phyloP scores from a whole-genome alignment of 495 filamentous ascomycete genomes.

The Tuber magnatum region DNA sequence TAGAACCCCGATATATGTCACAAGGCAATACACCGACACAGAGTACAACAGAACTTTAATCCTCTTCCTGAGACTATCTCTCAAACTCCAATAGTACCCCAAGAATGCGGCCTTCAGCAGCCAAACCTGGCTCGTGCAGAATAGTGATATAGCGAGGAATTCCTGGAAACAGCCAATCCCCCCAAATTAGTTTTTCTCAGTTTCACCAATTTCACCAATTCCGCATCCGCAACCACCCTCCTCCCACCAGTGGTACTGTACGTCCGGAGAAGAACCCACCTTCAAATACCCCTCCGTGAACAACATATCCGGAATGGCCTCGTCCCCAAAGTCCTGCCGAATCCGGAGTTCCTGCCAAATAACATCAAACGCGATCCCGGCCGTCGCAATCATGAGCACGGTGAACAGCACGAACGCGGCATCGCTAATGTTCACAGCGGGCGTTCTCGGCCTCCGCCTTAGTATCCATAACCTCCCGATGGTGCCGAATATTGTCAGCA shows the following conservation, averaged over 20 bases:
- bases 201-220: not conserved
- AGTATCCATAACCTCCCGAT: constrained; percentile 31
- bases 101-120: constrained; percentile 30
- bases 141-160: constrained; percentile 21
- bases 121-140: constrained; percentile 34
- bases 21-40: constrained; percentile 16
- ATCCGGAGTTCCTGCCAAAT: constrained; percentile 21
- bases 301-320: constrained; percentile 8
- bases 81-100: constrained; percentile 31
- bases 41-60: constrained; percentile 16
- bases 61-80: constrained; percentile 14
- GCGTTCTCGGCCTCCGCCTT: constrained; percentile 20
- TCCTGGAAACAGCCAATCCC: not conserved
- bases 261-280: constrained; percentile 12
- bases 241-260: not conserved
- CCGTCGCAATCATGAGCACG: constrained; percentile 12
- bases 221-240: not conserved
- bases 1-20: constrained; percentile 25
- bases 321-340: constrained; percentile 9
- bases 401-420: constrained; percentile 20
- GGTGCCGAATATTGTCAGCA: constrained; percentile 21
- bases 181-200: not conserved
- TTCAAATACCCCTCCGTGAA: constrained; percentile 23
- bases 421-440: constrained; percentile 27
- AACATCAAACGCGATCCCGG: constrained; percentile 21